A percentile compares a stretch with the other conserved stretches of the same genome.
These are phyloP conservation scores for Candida coleopterorum DNA, from an alignment of 805 yeast species.

Conservation along the genomic window DNA sequence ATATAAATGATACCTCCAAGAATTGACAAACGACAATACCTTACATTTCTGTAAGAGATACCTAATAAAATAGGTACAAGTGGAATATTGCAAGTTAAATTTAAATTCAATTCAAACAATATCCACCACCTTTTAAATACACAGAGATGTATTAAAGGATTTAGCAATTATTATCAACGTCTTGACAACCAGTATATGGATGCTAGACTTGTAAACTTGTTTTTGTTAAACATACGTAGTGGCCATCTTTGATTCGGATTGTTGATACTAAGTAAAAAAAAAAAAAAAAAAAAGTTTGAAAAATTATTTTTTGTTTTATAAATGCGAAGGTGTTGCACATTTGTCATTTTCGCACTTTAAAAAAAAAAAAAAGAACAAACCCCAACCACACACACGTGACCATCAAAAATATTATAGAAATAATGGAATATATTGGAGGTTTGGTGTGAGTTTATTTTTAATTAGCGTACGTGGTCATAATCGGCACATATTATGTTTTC, in stretches of 20 bases:
- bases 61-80: conserved; percentile 9
- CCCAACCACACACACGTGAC: conserved; percentile 1
- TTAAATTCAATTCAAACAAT: conserved; percentile 3
- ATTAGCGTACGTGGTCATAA: too few relatives aligned
- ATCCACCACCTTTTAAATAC: conserved; percentile 9
- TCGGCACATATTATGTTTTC: too few relatives aligned
- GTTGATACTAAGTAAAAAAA: neutral
- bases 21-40: conserved; percentile 12
- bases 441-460: too few relatives aligned
- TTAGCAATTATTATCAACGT: conserved; percentile 5
- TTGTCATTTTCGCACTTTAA: neutral
- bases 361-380: neutral
- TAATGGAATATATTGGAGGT: too few relatives aligned
- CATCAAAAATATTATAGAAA: too few relatives aligned
- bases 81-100: conserved; percentile 6
- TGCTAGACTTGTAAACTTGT: conserved; percentile 6
- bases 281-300: neutral
- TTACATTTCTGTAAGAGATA: conserved; percentile 11
- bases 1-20: conserved; percentile 8
- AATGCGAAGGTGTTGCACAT: too few relatives aligned
- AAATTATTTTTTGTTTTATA: conserved; percentile 1
- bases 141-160: conserved; percentile 2
- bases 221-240: conserved; percentile 4
- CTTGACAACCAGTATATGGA: conserved; percentile 1
- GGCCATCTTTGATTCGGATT: conserved; percentile 4